Conservation (phyloP, 805 yeast species). For the Kodamaea restingae region DNA sequence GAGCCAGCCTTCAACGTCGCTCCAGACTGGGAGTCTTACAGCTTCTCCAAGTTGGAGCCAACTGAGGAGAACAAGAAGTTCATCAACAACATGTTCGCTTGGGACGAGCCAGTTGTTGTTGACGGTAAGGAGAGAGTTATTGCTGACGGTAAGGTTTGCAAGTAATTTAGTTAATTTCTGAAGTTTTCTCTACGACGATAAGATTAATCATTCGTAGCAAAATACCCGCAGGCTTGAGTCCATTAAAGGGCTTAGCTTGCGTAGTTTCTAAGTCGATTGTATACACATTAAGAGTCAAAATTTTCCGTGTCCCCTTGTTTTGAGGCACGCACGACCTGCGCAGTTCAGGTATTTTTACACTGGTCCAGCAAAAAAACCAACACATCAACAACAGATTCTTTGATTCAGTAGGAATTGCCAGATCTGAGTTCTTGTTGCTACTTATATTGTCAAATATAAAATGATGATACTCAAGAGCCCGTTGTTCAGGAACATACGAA, state of each 20-base stretch:
- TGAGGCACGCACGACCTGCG: constrained; percentile 2
- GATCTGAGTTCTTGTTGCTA: background rate
- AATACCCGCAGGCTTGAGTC: too few relatives aligned
- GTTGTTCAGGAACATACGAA: constrained; percentile 51
- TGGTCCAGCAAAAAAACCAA: constrained; percentile 3
- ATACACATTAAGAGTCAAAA: constrained; percentile 1
- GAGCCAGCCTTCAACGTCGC: constrained; percentile 96
- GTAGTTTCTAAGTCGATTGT: background rate
- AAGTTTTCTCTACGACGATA: background rate
- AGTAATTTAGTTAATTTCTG: constrained; percentile 46
- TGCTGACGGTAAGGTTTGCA: constrained; percentile 97
- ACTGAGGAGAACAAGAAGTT: constrained; percentile 74
- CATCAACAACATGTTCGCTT: constrained; percentile 90
- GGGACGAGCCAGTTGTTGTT: constrained; percentile 90
- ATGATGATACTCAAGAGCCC: constrained; percentile 8
- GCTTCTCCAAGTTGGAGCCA: constrained; percentile 77
- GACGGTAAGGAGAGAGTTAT: constrained; percentile 82
- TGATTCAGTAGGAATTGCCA: background rate
- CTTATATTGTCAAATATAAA: background rate
- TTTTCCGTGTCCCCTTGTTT: background rate
- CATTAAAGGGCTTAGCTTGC: too few relatives aligned
- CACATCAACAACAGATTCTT: constrained; percentile 4
- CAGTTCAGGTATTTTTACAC: background rate
- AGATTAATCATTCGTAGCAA: too few relatives aligned
- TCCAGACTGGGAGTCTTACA: constrained; percentile 98